Evolutionary conservation across 805 yeast genomes (phyloP).

Genomic region (Candida glaebosa): DNA sequence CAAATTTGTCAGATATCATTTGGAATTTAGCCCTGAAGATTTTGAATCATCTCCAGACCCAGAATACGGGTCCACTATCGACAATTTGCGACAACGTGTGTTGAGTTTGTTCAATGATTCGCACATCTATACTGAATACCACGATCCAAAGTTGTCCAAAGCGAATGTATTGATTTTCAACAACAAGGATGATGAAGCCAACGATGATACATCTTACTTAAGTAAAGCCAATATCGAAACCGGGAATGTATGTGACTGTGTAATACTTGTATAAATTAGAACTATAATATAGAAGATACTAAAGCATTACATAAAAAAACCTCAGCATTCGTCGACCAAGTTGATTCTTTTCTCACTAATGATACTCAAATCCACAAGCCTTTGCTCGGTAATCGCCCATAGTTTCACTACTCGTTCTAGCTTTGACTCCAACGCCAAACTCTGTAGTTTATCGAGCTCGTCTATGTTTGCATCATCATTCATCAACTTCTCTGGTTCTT

Average conservation of each 20-base stretch:
- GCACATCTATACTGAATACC: slow-evolving; percentile 18
- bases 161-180: slow-evolving; percentile 28
- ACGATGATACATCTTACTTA: slow-evolving; percentile 25
- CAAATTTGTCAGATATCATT: slow-evolving; percentile 50
- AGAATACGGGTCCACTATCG: slow-evolving; percentile 67
- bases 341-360: slow-evolving; percentile 22
- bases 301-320: background rate
- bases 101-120: slow-evolving; percentile 51
- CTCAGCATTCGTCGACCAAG: slow-evolving; percentile 15
- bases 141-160: slow-evolving; percentile 8
- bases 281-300: background rate
- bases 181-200: slow-evolving; percentile 24
- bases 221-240: slow-evolving; percentile 39
- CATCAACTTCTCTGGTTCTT: slow-evolving; percentile 4
- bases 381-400: slow-evolving; percentile 64
- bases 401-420: slow-evolving; percentile 55
- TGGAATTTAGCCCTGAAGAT: slow-evolving; percentile 82
- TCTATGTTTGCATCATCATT: slow-evolving; percentile 9
- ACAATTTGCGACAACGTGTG: slow-evolving; percentile 55
- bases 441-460: slow-evolving; percentile 18
- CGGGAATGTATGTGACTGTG: slow-evolving; percentile 37
- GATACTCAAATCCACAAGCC: slow-evolving; percentile 35
- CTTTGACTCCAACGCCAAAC: slow-evolving; percentile 32
- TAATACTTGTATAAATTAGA: slow-evolving; percentile 11
- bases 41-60: slow-evolving; percentile 57